Base-by-base conservation (phyloP, 2,329 filamentous ascomycete genomes). In the Aspergillus sp. region DNA sequence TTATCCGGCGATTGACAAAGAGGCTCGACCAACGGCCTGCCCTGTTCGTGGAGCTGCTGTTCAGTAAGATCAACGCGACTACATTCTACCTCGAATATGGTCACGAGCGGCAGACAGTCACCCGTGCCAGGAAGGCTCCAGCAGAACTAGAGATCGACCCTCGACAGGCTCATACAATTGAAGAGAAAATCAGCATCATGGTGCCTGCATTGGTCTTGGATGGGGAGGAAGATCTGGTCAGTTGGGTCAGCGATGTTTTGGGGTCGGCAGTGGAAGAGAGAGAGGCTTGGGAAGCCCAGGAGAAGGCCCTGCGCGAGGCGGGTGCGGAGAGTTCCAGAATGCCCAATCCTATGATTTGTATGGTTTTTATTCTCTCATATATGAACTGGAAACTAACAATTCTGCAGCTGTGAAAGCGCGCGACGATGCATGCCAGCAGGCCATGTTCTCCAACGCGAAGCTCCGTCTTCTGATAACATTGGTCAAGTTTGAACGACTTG, bases 11-110 rank as follows among this genome's bases (percentile, higher is more conserved):
- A 70, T 89, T 94, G 65, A 84, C 91, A 57, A 92, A 90, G 71
- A 96, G 95, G 77, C 84, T 98, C 1, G 86, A 95, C 63, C 88
- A 97, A 67, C 86, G 92, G 47, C 92, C 92, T 0, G 91, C 94
- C 63, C 81, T 97, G 43, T 84, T 96, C 53, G 89, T 96, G 0
- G 95, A 99, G 77, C 87, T 99, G 83, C 82, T 99, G 13, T 99
- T 99, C 76, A 96, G 91, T 75, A 99, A 99, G 76, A 90, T 92
- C 59, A 89, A 88, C 55, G 85, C 86, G 49, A 97, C 91, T 0
- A 85, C 92, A 0, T 91, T 91, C 76, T 98, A 92, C 72, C 84
- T 99, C 5, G 93, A 98, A 72, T 92, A 93, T 70, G 95, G 95
- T 0, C 90, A 91, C 67, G 92, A 97, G 70, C 91, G 89, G 71